These are phyloP conservation scores for Salix udensis DNA, from an alignment of 345 rosid genomes.

Conservation along the genomic window DNA sequence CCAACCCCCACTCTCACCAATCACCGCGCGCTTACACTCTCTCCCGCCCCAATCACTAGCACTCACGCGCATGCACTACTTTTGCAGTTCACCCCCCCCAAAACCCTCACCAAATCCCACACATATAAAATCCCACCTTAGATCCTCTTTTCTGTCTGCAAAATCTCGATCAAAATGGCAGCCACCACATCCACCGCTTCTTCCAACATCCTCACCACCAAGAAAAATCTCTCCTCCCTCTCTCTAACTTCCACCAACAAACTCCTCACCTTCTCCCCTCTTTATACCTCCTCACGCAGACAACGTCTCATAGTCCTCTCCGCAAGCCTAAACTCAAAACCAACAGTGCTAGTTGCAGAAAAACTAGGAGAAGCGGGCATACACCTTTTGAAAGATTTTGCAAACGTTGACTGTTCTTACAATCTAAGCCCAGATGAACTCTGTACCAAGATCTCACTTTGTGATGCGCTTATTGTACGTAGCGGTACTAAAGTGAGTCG, in stretches of 20 bases:
- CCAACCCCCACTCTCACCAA: too few species aligned
- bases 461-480: conserved; percentile 78
- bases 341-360: conserved; percentile 79
- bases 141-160: neutral
- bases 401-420: conserved; percentile 75
- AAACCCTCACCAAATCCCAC: conserved; percentile 22
- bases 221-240: neutral
- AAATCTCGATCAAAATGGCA: neutral
- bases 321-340: conserved; percentile 33
- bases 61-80: neutral
- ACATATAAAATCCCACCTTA: conserved; percentile 4
- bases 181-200: neutral
- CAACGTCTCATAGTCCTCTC: conserved; percentile 15
- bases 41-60: neutral
- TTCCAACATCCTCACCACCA: neutral
- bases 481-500: conserved; percentile 80
- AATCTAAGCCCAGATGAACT: conserved; percentile 84
- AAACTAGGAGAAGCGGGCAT: conserved; percentile 82
- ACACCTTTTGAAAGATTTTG: conserved; percentile 49
- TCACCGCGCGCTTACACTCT: too few species aligned
- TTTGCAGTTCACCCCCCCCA: neutral
- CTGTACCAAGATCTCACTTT: conserved; percentile 82
- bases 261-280: neutral
- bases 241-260: neutral
- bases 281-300: neutral